A percentile compares a stretch with the other conserved stretches of the same genome.
phyloP scores from a whole-genome alignment of 2,329 filamentous ascomycete genomes.

The Periconia macrospinosa region DNA sequence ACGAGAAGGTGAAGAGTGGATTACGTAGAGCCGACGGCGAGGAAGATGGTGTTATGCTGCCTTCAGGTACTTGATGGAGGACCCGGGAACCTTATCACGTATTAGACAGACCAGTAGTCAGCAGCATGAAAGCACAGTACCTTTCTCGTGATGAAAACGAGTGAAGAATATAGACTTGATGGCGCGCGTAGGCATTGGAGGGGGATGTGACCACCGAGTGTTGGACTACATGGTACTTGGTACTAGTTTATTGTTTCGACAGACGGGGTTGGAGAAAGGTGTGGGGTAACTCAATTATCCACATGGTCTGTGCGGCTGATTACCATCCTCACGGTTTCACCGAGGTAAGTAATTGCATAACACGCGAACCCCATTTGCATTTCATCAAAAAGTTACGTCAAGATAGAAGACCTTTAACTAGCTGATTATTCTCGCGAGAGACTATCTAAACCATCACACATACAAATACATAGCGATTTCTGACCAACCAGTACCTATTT shows the following conservation, averaged over 20 bases:
- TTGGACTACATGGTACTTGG: too few relatives aligned
- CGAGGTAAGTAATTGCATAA: too few relatives aligned
- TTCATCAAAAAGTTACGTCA: neutral
- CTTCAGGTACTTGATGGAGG: conserved; percentile 65
- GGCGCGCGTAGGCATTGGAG: conserved; percentile 40
- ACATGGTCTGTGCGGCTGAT: too few relatives aligned
- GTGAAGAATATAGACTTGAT: conserved; percentile 69
- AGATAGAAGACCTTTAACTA: neutral
- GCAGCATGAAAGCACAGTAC: conserved; percentile 14
- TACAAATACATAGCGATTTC: neutral
- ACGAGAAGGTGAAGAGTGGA: conserved; percentile 80
- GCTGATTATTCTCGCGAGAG: neutral
- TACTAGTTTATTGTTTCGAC: too few relatives aligned
- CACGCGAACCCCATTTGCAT: neutral
- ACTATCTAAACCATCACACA: neutral
- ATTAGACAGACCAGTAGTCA: conserved; percentile 4
- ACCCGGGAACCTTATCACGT: conserved; percentile 60
- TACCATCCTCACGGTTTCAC: too few relatives aligned
- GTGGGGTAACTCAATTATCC: too few relatives aligned
- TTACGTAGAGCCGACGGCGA: conserved; percentile 51
- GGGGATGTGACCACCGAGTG: neutral
- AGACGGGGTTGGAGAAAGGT: too few relatives aligned
- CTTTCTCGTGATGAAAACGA: conserved; percentile 63
- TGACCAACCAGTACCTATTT: neutral
- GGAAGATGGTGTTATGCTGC: conserved; percentile 53